A percentile compares a stretch with the other conserved stretches of the same genome.
Evolutionary conservation across 2,329 filamentous ascomycete species (phyloP).

Genomic region (Hymenoscyphus occultus): DNA sequence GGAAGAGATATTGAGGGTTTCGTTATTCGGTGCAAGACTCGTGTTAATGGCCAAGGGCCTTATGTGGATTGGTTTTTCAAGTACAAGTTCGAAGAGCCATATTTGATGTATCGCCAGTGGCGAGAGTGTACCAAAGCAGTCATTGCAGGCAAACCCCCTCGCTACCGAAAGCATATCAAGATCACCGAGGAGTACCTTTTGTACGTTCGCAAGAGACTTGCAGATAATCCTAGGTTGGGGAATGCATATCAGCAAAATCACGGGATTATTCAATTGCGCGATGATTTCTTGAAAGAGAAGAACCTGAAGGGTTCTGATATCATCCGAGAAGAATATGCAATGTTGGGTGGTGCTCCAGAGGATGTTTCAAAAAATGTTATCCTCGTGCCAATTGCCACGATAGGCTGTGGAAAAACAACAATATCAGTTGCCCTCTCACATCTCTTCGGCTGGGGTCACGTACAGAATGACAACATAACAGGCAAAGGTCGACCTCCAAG

Average conservation of each 20-base stretch:
- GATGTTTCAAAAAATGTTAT: slow-evolving; percentile 68
- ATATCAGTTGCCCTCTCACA: slow-evolving; percentile 76
- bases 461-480: slow-evolving; percentile 95
- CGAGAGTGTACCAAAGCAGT: slow-evolving; percentile 91
- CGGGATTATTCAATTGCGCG: slow-evolving; percentile 86
- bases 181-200: slow-evolving; percentile 90
- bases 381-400: slow-evolving; percentile 86
- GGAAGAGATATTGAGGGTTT: slow-evolving; percentile 96
- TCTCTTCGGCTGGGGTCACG: slow-evolving; percentile 86
- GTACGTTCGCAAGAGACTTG: slow-evolving; percentile 74
- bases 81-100: slow-evolving; percentile 99
- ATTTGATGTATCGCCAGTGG: slow-evolving; percentile 98
- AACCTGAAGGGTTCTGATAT: slow-evolving; percentile 87
- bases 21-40: slow-evolving; percentile 80
- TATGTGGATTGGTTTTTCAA: slow-evolving; percentile 99
- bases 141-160: slow-evolving; percentile 71
- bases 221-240: slow-evolving; percentile 62
- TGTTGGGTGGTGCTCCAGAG: slow-evolving; percentile 46
- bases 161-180: slow-evolving; percentile 78
- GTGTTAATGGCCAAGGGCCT: slow-evolving; percentile 47
- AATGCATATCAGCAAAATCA: slow-evolving; percentile 82
- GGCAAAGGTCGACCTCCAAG: slow-evolving; percentile 72
- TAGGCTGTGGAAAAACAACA: slow-evolving; percentile 97
- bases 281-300: slow-evolving; percentile 81
- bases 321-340: slow-evolving; percentile 67